Conservation (phyloP, 1,284 basidiomycete genomes). For the Fomitopsis schrenkii region DNA sequence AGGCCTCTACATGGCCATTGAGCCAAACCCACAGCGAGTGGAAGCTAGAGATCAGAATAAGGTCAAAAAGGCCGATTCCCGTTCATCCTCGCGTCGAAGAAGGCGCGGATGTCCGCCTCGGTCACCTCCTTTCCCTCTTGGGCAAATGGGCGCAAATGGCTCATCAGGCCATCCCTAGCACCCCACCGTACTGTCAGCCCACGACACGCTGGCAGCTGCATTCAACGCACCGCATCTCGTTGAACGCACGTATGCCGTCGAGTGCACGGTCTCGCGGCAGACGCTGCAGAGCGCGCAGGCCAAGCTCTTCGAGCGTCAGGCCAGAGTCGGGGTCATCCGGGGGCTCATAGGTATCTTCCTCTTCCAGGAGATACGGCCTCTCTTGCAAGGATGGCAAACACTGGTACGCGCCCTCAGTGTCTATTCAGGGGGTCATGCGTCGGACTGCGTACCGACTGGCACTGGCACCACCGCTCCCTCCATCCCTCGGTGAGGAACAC, state of each 20-base stretch:
- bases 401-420: conserved; percentile 28
- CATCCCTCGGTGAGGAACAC: conserved; percentile 70
- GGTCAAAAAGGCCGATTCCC: not conserved
- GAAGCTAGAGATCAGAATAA: not conserved
- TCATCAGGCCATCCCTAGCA: conserved; percentile 63
- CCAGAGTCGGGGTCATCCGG: conserved; percentile 79
- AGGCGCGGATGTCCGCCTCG: conserved; percentile 65
- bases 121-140: conserved; percentile 72
- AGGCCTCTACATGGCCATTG: not conserved
- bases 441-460: conserved; percentile 43
- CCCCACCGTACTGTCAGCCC: not conserved
- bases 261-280: conserved; percentile 73
- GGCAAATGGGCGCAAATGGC: conserved; percentile 74
- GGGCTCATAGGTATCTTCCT: conserved; percentile 78
- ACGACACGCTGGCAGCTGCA: not conserved
- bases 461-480: conserved; percentile 71
- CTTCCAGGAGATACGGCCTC: conserved; percentile 60
- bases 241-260: conserved; percentile 77
- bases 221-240: conserved; percentile 62
- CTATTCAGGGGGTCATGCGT: not conserved
- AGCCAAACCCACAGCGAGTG: too few relatives aligned
- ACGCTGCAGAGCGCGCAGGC: conserved; percentile 65
- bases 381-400: conserved; percentile 50
- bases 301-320: conserved; percentile 73
- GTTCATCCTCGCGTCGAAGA: conserved; percentile 50